Conservation (phyloP, 208 protist species). For the Polymyxa betae region DNA sequence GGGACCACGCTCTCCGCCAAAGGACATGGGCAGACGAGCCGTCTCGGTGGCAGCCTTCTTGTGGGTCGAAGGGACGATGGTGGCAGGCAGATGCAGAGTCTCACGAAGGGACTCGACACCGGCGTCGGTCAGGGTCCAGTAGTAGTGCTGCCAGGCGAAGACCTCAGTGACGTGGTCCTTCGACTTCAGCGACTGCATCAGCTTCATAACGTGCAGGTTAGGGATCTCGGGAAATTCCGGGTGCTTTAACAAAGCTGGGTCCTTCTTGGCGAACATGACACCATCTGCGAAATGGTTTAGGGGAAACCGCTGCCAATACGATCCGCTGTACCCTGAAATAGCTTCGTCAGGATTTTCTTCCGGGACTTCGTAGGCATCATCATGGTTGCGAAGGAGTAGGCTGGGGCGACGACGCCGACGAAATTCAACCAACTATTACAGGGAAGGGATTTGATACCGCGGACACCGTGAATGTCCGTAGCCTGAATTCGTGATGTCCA, state of each 20-base stretch:
- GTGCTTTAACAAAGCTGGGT: constrained; percentile 69
- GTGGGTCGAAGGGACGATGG: constrained; percentile 75
- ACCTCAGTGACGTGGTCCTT: constrained; percentile 71
- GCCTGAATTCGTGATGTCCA: too few species aligned
- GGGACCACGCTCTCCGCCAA: background rate
- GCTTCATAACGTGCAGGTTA: constrained; percentile 76
- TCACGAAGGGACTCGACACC: constrained; percentile 77
- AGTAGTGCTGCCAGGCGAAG: constrained; percentile 78
- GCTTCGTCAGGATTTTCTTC: constrained; percentile 43
- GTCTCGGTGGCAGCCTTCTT: constrained; percentile 69
- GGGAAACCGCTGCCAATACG: background rate
- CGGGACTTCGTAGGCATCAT: constrained; percentile 52
- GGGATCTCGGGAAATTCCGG: constrained; percentile 69
- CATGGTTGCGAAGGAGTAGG: constrained; percentile 48
- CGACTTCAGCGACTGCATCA: constrained; percentile 73
- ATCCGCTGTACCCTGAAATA: constrained; percentile 20
- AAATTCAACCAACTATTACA: too few species aligned
- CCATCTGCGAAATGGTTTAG: constrained; percentile 68
- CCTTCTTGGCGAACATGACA: constrained; percentile 74
- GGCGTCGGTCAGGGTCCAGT: constrained; percentile 76
- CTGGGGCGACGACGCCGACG: too few species aligned
- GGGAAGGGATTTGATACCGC: too few species aligned
- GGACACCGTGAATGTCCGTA: too few species aligned
- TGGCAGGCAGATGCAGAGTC: constrained; percentile 73
- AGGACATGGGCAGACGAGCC: background rate